Evolutionary conservation across 495 filamentous ascomycete genomes (phyloP).

Genomic region (Amphirosellinia nigrospora): DNA sequence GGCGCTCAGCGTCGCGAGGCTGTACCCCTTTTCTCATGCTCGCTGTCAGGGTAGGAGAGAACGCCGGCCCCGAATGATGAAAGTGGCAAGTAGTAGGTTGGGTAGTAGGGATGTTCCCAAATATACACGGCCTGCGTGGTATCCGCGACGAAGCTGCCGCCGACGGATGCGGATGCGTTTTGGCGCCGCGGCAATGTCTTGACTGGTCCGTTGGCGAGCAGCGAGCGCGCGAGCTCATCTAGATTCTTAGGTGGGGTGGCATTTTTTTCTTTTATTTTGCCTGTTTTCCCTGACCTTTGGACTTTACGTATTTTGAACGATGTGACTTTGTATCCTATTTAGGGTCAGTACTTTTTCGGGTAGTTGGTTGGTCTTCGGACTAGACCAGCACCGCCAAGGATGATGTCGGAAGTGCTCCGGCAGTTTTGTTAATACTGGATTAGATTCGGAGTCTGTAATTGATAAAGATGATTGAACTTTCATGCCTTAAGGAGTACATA

Average conservation of each 20-base stretch:
- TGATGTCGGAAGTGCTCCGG: neutral
- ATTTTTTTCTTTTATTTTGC: slow-evolving; percentile 8
- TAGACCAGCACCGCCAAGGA: neutral
- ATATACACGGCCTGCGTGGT: slow-evolving; percentile 41
- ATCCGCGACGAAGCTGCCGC: slow-evolving; percentile 41
- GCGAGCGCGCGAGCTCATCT: slow-evolving; percentile 32
- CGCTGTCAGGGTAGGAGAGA: neutral
- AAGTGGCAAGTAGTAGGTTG: slow-evolving; percentile 36
- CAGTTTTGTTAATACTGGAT: neutral
- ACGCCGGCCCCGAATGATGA: neutral
- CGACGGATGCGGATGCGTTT: slow-evolving; percentile 44
- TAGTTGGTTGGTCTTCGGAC: neutral
- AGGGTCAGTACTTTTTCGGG: no score
- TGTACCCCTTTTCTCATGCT: neutral
- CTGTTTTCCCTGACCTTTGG: neutral
- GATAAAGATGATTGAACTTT: neutral
- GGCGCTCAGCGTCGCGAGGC: slow-evolving; percentile 5
- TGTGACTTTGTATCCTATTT: no score
- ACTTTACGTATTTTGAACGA: no score
- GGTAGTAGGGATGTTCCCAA: slow-evolving; percentile 46
- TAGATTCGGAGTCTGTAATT: neutral
- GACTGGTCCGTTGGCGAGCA: slow-evolving; percentile 38
- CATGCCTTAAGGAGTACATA: neutral
- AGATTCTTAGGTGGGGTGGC: slow-evolving; percentile 26
- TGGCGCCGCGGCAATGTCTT: slow-evolving; percentile 38